Evolutionary conservation across 805 yeast species (phyloP).

Genomic region (Kodamaea sagamina): DNA sequence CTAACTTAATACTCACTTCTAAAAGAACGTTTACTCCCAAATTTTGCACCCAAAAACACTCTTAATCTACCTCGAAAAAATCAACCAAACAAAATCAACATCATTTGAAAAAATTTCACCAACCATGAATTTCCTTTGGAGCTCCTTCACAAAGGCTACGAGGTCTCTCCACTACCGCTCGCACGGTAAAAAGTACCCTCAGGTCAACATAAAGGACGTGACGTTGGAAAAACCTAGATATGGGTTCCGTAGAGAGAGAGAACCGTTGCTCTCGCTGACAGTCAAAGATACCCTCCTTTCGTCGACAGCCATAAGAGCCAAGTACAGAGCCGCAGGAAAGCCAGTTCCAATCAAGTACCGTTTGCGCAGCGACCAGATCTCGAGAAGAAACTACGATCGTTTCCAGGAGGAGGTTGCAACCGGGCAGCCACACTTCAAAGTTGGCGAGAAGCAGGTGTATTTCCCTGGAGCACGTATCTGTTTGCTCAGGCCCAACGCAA

Average conservation of each 20-base stretch:
- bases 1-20: too few species aligned
- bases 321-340: slow-evolving; percentile 39
- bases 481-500: slow-evolving; percentile 88
- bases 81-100: slow-evolving; percentile 6
- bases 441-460: slow-evolving; percentile 74
- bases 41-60: background rate
- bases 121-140: slow-evolving; percentile 9
- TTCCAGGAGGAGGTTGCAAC: slow-evolving; percentile 54
- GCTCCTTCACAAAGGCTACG: slow-evolving; percentile 5
- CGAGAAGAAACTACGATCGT: slow-evolving; percentile 40
- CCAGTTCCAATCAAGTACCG: slow-evolving; percentile 45
- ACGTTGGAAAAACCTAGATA: slow-evolving; percentile 37
- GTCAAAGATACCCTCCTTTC: slow-evolving; percentile 46
- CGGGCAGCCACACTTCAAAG: slow-evolving; percentile 76
- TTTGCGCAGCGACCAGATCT: slow-evolving; percentile 35
- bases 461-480: slow-evolving; percentile 86
- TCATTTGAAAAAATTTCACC: slow-evolving; percentile 8
- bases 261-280: slow-evolving; percentile 39
- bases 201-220: slow-evolving; percentile 42
- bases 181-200: slow-evolving; percentile 37
- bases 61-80: background rate
- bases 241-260: slow-evolving; percentile 42
- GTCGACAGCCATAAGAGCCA: slow-evolving; percentile 33
- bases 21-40: background rate
- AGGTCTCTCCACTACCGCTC: slow-evolving; percentile 35